Percentiles rank a stretch among this genome's conserved stretches.
These are phyloP conservation scores for Xerocomus minutiporus DNA, from an alignment of 1,284 basidiomycete species.

Conservation along the genomic window DNA sequence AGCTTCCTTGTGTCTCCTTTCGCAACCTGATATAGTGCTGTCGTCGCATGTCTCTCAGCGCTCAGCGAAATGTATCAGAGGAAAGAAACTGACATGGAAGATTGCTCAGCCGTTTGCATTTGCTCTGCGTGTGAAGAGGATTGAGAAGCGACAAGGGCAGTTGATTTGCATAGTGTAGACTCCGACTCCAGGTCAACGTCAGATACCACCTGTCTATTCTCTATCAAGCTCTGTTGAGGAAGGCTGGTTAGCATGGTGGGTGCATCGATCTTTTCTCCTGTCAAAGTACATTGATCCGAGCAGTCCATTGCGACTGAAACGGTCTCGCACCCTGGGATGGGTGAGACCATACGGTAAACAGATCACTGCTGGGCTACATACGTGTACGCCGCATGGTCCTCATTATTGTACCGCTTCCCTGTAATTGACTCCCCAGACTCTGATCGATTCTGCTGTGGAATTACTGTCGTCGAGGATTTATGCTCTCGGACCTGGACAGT, in stretches of 20 bases:
- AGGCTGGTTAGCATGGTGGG: background rate
- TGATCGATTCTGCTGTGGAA: background rate
- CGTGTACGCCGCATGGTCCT: background rate
- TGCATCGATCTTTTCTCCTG: background rate
- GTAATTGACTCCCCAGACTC: background rate
- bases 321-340: conserved; percentile 4
- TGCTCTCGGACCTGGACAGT: background rate
- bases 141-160: background rate
- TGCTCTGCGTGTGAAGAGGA: background rate
- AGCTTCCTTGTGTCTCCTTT: background rate
- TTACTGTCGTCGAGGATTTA: background rate
- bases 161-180: background rate
- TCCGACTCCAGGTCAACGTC: background rate
- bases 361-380: background rate
- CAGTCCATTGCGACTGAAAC: background rate
- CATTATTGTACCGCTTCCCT: background rate
- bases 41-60: background rate
- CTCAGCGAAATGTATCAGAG: background rate
- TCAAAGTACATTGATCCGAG: background rate
- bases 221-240: background rate
- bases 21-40: background rate
- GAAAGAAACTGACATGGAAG: background rate
- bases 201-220: background rate
- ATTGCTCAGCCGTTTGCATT: background rate
- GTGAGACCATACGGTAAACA: background rate